Evolutionary conservation across 2,329 filamentous ascomycete genomes (phyloP).

Genomic region (Chaetomium globosum): DNA sequence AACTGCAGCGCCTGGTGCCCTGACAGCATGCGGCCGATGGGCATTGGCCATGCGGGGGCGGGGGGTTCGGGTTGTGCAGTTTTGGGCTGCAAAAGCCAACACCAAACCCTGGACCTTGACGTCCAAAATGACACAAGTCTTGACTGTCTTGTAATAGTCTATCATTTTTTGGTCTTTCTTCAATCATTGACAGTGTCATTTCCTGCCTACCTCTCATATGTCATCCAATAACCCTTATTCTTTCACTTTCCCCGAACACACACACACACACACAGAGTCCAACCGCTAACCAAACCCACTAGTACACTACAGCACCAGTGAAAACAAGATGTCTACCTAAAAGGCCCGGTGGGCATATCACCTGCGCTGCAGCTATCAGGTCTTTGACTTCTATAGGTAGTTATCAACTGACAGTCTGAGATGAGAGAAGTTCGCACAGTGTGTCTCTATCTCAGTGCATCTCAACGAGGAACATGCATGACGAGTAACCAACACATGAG

Average conservation of each 20-base stretch:
- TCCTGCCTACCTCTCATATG: background rate
- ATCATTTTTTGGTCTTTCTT: background rate
- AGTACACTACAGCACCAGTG: background rate
- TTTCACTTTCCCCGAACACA: background rate
- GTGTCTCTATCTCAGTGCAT: background rate
- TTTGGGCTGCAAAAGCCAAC: background rate
- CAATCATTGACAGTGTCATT: background rate
- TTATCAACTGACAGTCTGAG: background rate
- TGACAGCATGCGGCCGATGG: background rate
- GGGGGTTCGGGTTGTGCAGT: background rate
- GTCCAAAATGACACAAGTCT: background rate
- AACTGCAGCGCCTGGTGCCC: background rate
- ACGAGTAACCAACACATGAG: background rate
- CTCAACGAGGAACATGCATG: background rate
- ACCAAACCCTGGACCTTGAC: background rate
- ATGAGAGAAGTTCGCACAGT: background rate
- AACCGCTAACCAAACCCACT: too few relatives aligned
- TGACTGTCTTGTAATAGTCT: background rate
- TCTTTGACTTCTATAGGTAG: too few relatives aligned
- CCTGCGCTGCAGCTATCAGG: too few relatives aligned
- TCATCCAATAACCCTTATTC: background rate
- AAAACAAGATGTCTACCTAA: conserved; percentile 14
- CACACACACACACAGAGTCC: too few relatives aligned
- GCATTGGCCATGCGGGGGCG: background rate
- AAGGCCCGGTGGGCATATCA: too few relatives aligned